Conservation (phyloP, 768 basidiomycete species). For the Lactarius evosmus region DNA sequence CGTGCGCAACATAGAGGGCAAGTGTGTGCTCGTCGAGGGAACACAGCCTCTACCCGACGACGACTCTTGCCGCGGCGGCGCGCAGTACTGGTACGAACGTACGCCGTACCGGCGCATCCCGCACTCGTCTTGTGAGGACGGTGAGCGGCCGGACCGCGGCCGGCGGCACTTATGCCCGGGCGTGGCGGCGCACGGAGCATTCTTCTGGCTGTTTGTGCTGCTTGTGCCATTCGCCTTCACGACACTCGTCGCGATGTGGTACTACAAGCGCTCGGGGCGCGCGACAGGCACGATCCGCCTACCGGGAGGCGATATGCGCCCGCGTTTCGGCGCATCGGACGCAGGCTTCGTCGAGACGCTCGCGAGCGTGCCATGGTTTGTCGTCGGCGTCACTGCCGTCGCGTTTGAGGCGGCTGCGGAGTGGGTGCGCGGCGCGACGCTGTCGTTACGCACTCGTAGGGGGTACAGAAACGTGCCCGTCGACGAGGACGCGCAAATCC, state of each 20-base stretch:
- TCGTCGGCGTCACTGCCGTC: slow-evolving; percentile 73
- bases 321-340: slow-evolving; percentile 38
- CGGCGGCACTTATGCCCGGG: slow-evolving; percentile 76
- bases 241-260: slow-evolving; percentile 75
- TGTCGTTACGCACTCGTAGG: slow-evolving; percentile 46
- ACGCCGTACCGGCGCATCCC: slow-evolving; percentile 90
- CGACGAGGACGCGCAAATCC: slow-evolving; percentile 85
- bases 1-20: slow-evolving; percentile 58
- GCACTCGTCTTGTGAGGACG: slow-evolving; percentile 83
- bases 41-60: slow-evolving; percentile 61
- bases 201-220: slow-evolving; percentile 84
- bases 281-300: slow-evolving; percentile 78
- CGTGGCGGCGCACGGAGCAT: slow-evolving; percentile 59
- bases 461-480: slow-evolving; percentile 73
- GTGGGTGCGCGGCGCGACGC: slow-evolving; percentile 39
- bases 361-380: slow-evolving; percentile 87
- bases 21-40: slow-evolving; percentile 77
- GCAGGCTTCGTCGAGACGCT: slow-evolving; percentile 63
- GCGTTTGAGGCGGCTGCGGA: slow-evolving; percentile 65
- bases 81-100: slow-evolving; percentile 90
- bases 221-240: slow-evolving; percentile 76
- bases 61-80: slow-evolving; percentile 55
- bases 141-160: slow-evolving; percentile 75
- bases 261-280: slow-evolving; percentile 69
- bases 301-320: slow-evolving; percentile 46